Evolutionary conservation across 2,329 filamentous ascomycete genomes (phyloP).

Genomic region (Monosporascus sp.): DNA sequence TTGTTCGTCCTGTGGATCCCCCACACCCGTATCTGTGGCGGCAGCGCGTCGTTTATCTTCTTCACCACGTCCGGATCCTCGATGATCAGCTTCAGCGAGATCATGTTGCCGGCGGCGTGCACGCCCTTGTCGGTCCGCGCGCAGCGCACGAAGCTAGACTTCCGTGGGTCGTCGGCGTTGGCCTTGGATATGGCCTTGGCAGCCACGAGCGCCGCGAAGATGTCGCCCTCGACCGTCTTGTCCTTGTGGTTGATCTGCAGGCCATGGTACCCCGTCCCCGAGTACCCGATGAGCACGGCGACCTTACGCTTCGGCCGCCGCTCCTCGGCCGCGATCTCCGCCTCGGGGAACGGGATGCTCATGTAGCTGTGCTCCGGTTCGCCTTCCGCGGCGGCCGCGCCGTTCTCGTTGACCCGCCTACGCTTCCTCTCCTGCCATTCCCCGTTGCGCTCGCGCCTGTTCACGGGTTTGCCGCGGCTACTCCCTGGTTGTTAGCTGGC

Average conservation of each 20-base stretch:
- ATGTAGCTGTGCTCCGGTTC: constrained; percentile 43
- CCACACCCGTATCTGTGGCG: constrained; percentile 90
- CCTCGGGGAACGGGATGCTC: constrained; percentile 56
- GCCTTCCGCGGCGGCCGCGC: constrained; percentile 24
- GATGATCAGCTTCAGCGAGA: constrained; percentile 91
- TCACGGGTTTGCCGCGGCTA: constrained; percentile 45
- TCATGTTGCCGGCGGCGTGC: constrained; percentile 91
- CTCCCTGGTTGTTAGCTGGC: constrained; percentile 38
- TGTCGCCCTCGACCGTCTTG: constrained; percentile 92
- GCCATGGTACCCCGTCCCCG: constrained; percentile 92
- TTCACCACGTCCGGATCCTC: constrained; percentile 83
- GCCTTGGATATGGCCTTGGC: constrained; percentile 94
- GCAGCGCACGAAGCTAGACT: constrained; percentile 89
- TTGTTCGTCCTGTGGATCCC: constrained; percentile 86
- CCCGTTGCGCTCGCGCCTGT: constrained; percentile 47
- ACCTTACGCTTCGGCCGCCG: constrained; percentile 93
- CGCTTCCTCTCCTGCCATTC: constrained; percentile 51
- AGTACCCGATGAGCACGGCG: constrained; percentile 91
- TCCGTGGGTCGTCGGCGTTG: constrained; percentile 94
- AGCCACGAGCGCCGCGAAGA: constrained; percentile 86
- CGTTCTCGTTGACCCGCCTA: constrained; percentile 38
- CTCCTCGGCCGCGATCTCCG: constrained; percentile 84
- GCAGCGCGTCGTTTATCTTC: constrained; percentile 84
- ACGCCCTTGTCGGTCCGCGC: constrained; percentile 97
- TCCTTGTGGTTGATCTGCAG: constrained; percentile 84